Evolutionary conservation across 1,284 basidiomycete genomes (phyloP), one percentile per base, ranked within the genome.

Genomic region (Exobasidium cylindrosporum): DNA sequence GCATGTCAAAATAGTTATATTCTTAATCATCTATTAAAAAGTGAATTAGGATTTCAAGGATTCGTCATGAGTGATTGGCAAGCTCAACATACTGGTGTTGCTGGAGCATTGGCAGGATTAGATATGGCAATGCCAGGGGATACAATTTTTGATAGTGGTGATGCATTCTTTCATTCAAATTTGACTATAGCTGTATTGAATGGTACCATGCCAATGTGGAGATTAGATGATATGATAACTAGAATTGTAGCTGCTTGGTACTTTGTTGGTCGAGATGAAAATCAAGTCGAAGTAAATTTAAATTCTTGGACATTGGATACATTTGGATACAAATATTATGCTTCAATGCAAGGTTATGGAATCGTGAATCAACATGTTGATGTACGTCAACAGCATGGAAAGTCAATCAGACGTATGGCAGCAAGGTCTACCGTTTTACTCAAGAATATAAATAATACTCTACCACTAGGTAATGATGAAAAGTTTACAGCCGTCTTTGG

Each of bases 11-110:
- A 90, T 73, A 83, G 84, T 62, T 83, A 86, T 73, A 83, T 84
- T 4, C 79, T 89, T 63, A 90, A 89, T 75, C 85, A 85, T n/a
- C 81, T 89, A 24, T 80, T 90, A 57, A 90, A 90, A 81, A 83
- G 83, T 21, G 88, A 91, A 78, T 83, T 86, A 60, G 88, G 87
- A 2, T 92, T 91, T 84, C 87, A 88, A 78, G 90, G 90, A 26
- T 89, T 84, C 69, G 82, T 87, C 57, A 83, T 85, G 80, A 74
- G 70, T 26, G 70, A 74, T 49, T 77, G 69, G 69, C 70, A 72
- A 67, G 73, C 32, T 11, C 67, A 70, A 56, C 65, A 69, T 21
- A 60, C 67, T 21, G 68, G 81, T 1, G 73, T 75, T 3, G 75
- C 76, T 23, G 78, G 82, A 82, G 24, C 83, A 85, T 85, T 85